Conservation (phyloP, 192 early-diverging fungal species). For the Thamnidium elegans region DNA sequence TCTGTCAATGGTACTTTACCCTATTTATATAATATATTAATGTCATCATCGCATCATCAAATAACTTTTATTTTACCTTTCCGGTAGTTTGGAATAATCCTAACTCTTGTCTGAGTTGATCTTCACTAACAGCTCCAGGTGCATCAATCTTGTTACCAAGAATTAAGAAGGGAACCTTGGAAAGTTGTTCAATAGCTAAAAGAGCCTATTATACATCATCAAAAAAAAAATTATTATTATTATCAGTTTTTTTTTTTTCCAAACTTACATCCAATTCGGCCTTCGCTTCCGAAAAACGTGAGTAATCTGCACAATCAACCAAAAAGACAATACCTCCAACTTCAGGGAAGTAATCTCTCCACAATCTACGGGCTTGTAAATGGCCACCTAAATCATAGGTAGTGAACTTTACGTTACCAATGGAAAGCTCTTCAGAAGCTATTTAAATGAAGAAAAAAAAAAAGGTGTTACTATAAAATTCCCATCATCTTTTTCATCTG, state of each 20-base stretch:
- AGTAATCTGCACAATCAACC: slow-evolving; percentile 87
- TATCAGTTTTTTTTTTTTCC: neutral
- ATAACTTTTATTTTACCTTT: slow-evolving; percentile 50
- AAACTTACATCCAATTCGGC: slow-evolving; percentile 86
- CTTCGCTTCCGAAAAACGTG: slow-evolving; percentile 86
- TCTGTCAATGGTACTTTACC: slow-evolving; percentile 92
- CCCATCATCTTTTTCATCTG: neutral
- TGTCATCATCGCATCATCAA: neutral
- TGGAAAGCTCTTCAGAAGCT: slow-evolving; percentile 95
- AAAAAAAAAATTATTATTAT: slow-evolving; percentile 4
- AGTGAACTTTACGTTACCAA: slow-evolving; percentile 96
- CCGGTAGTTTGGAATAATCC: slow-evolving; percentile 98
- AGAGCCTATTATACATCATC: slow-evolving; percentile 57
- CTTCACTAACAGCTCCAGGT: slow-evolving; percentile 89
- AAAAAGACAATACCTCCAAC: slow-evolving; percentile 98
- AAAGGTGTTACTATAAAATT: neutral
- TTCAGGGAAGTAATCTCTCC: slow-evolving; percentile 99
- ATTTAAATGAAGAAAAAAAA: slow-evolving; percentile 3
- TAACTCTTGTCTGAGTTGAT: slow-evolving; percentile 79
- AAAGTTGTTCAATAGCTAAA: slow-evolving; percentile 90
- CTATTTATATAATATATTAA: slow-evolving; percentile 24
- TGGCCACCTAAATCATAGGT: slow-evolving; percentile 99
- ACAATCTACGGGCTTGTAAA: slow-evolving; percentile 93
- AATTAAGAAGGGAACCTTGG: slow-evolving; percentile 90
- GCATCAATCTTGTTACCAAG: slow-evolving; percentile 99